These are phyloP conservation scores for Fusarium longipes DNA, from an alignment of 2,329 filamentous ascomycete genomes.

Conservation along the genomic window DNA sequence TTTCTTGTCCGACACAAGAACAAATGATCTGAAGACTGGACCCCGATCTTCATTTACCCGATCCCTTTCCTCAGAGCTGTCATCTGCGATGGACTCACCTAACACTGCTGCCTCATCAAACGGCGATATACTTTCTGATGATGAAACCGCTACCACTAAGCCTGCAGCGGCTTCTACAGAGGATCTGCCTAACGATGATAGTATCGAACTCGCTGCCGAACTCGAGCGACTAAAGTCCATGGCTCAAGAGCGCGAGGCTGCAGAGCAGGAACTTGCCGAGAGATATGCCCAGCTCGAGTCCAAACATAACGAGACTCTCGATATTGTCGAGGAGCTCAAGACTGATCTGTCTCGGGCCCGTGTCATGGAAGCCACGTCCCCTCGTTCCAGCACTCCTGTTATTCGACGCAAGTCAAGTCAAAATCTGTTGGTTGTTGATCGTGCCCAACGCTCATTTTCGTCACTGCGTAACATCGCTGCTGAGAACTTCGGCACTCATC, in stretches of 20 bases:
- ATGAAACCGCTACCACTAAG: constrained; percentile 60
- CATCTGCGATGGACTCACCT: constrained; percentile 83
- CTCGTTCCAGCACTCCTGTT: constrained; percentile 75
- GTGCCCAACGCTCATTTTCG: constrained; percentile 89
- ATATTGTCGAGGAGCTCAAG: constrained; percentile 91
- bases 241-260: constrained; percentile 80
- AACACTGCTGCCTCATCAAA: constrained; percentile 72
- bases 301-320: constrained; percentile 83
- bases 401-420: constrained; percentile 95
- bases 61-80: constrained; percentile 94
- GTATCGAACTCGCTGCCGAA: constrained; percentile 68
- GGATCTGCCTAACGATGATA: constrained; percentile 52
- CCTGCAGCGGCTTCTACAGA: constrained; percentile 51
- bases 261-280: constrained; percentile 76
- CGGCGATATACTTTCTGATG: constrained; percentile 58
- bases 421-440: constrained; percentile 86
- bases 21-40: constrained; percentile 75
- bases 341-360: constrained; percentile 84
- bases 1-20: constrained; percentile 84
- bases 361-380: constrained; percentile 67
- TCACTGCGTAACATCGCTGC: constrained; percentile 88
- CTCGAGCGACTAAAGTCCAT: constrained; percentile 76
- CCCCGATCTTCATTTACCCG: constrained; percentile 77
- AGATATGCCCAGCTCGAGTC: constrained; percentile 87
- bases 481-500: constrained; percentile 84